These are phyloP conservation scores for Piper betle DNA, from an alignment of 164 flowering plant species.

Conservation along the genomic window DNA sequence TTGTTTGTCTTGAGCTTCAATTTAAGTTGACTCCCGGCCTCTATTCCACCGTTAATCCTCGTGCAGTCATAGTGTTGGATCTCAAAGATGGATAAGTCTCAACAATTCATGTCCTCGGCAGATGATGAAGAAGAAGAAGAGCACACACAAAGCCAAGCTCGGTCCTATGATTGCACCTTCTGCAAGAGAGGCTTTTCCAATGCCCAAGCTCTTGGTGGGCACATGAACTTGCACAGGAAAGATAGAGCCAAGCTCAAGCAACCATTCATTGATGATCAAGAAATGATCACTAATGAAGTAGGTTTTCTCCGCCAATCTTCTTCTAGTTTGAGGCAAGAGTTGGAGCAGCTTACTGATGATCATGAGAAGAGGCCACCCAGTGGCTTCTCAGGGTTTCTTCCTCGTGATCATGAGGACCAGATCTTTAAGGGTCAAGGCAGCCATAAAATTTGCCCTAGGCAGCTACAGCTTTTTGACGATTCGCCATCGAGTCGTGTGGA, in stretches of 20 bases:
- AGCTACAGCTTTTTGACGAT: slow-evolving; percentile 21
- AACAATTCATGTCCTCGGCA: too few species aligned
- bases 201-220: slow-evolving; percentile 40
- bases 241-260: slow-evolving; percentile 39
- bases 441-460: slow-evolving; percentile 5
- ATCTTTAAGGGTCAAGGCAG: background rate
- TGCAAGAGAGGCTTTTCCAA: slow-evolving; percentile 29
- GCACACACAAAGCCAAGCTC: slow-evolving; percentile 5
- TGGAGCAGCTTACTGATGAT: background rate
- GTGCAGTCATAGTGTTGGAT: too few species aligned
- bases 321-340: too few species aligned
- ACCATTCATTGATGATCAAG: slow-evolving; percentile 5
- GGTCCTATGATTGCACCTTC: slow-evolving; percentile 22
- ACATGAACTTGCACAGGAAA: slow-evolving; percentile 40
- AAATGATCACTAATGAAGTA: background rate
- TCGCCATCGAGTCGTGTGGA: slow-evolving; percentile 3
- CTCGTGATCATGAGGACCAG: background rate
- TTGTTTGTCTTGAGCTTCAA: too few species aligned
- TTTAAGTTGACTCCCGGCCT: too few species aligned
- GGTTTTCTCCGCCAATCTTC: too few species aligned
- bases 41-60: too few species aligned
- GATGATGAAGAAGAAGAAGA: background rate
- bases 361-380: background rate
- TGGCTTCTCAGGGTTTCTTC: slow-evolving; percentile 1
- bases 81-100: too few species aligned